Percentiles rank a stretch among this genome's conserved stretches.
Evolutionary conservation across 495 filamentous ascomycete species (phyloP).

Genomic region (Hypoxylon trugodes): DNA sequence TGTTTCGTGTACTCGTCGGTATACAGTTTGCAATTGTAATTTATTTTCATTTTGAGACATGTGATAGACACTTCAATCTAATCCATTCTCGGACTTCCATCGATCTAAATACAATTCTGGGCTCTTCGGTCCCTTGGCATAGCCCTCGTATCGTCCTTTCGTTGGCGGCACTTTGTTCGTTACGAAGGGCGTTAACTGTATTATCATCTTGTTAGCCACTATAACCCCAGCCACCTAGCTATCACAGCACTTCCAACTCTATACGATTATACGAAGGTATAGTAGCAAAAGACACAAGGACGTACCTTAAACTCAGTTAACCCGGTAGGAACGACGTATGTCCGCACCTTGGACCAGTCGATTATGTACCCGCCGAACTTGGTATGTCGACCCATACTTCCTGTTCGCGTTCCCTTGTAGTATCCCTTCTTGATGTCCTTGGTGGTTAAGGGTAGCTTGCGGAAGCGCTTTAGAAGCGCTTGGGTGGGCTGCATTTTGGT

Average conservation of each 20-base stretch:
- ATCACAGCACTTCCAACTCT: too few relatives aligned
- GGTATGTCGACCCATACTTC: conserved; percentile 85
- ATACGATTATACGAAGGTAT: too few relatives aligned
- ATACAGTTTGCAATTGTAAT: background rate
- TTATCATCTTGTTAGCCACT: conserved; percentile 14
- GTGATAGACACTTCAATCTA: conserved; percentile 57
- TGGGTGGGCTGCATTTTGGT: conserved; percentile 72
- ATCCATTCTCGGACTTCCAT: conserved; percentile 77
- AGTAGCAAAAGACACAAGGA: background rate
- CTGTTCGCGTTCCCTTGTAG: conserved; percentile 94
- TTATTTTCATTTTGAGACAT: background rate
- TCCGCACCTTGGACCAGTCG: conserved; percentile 86
- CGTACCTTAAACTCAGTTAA: conserved; percentile 76
- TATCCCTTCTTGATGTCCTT: conserved; percentile 92
- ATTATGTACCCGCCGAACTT: conserved; percentile 85
- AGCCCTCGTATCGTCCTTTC: conserved; percentile 59
- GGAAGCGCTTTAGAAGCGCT: conserved; percentile 68
- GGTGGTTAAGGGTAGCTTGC: conserved; percentile 80
- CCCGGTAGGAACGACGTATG: conserved; percentile 79
- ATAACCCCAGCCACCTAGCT: too few relatives aligned
- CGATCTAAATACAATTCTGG: conserved; percentile 66
- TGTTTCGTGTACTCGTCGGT: too few relatives aligned
- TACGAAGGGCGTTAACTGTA: conserved; percentile 88
- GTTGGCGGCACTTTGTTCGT: conserved; percentile 64
- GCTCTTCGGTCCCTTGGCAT: conserved; percentile 59